Evolutionary conservation across 345 rosid genomes (phyloP), one percentile per base, ranked within the genome.

Genomic region (Bruguiera gymnorhiza): DNA sequence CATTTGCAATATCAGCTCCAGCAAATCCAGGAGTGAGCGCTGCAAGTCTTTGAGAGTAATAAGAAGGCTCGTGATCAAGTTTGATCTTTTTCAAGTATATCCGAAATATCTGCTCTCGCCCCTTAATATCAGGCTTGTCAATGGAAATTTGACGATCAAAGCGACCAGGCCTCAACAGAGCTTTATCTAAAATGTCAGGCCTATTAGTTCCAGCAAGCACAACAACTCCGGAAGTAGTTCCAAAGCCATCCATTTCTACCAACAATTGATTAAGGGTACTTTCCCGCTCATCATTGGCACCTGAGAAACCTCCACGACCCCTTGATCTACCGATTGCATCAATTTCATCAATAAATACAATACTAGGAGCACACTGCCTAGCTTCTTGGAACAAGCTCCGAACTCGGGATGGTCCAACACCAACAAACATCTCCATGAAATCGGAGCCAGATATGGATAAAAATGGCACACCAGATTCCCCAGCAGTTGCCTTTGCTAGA

Each of bases 21-120:
- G 97, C 97, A 75, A 92, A 92, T 43, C 98, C 98, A 10, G 98
- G 96, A 32, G 97, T 93, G 16, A 93, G 91, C 51, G 98, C 94
- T 0, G 97, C 93, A 78, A 93, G 90, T 80, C 98, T 84, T 53
- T 91, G 87, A 65, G 98, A 93, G 78, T 73, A 93, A 81, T 75
- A 91, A 0, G 89, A 85, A 5, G 98, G 96, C 63, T 84, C 81
- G 1, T 82, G 86, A 73, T 93, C 96, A 30, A 93, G 97, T 73
- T 91, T 93, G 29, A 93, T 75, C 83, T 82, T 93, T 72, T 85
- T 83, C 82, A 91, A 76, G 68, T 93, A 93, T 30, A 76, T 74
- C 69, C 72, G 73, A 57, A 76, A 74, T 29, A 76, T 76, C 73
- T 72, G 74, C 19, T 71, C 76, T 26, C 80, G 70, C 26, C 80